Evolutionary conservation across 1,284 basidiomycete species (phyloP), one percentile per base, ranked within the genome.

Genomic region (Rhodofomes roseus): DNA sequence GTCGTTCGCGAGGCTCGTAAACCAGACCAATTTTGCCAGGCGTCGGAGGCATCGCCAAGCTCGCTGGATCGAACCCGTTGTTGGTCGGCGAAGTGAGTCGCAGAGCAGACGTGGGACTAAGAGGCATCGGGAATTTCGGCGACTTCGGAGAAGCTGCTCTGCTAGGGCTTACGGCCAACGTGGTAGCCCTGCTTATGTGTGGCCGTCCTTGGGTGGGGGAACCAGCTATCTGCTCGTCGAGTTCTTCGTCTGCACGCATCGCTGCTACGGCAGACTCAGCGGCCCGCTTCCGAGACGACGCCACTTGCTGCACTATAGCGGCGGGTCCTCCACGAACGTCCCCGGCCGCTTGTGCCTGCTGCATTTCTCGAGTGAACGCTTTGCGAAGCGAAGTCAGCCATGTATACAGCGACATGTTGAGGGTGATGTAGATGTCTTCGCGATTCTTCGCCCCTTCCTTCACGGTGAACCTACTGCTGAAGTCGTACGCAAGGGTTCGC

Each of bases 371-470:
- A 12, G 85, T 78, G 62, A 92, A 76, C 58, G 84, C 89, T 71
- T 90, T 92, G 57, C 88, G 83, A 46, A 92, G 77, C 18, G 87
- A 71, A 0, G 88, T 90, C 27, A 93, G 80, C 89, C 90, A 92
- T 14, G 88, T 84, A 67, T 92, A 92, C 1, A 92, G 76, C 0
- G 86, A 81, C 68, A 92, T 85, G 73, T 93, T 92, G 63, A 93
- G 78, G 1, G 89, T 89, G 71, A 93, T 90, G 71, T 86, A 92
- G 57, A 93, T 91, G 63, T 90, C 86, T 62, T 90, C 85, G 31
- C 79, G 76, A 53, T 83, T 81, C 64, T 79, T 80, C 65, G 77
- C 74, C 16, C 79, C 81, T 56, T 79, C 76, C 23, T 77, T 76
- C 44, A 82, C 80, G 37, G 80, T 72, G 69, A 92, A 92, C 57